These are phyloP conservation scores for Choanephora cucurbitarum DNA, from an alignment of 371 early-diverging fungal species.

Conservation along the genomic window DNA sequence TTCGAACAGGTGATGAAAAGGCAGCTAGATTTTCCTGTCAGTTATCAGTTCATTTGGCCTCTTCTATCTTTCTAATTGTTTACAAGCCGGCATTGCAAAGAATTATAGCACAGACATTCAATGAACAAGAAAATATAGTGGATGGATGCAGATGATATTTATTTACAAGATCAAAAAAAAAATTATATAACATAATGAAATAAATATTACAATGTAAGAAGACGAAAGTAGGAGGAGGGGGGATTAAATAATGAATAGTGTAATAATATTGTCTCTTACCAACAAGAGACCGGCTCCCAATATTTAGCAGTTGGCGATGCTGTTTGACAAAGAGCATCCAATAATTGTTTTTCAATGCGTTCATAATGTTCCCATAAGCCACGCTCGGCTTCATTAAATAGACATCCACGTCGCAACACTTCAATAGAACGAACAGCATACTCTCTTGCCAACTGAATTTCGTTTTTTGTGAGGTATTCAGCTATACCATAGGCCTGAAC, in stretches of 20 bases:
- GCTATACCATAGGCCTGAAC: slow-evolving; percentile 4
- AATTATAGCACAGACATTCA: slow-evolving; percentile 17
- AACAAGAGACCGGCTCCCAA: slow-evolving; percentile 21
- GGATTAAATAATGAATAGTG: slow-evolving; percentile 3
- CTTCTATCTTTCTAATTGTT: slow-evolving; percentile 24
- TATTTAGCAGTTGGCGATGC: slow-evolving; percentile 18
- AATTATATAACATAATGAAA: background rate
- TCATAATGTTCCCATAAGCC: slow-evolving; percentile 40
- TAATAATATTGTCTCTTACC: background rate
- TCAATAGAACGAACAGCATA: slow-evolving; percentile 36
- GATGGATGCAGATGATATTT: slow-evolving; percentile 2
- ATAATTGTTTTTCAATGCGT: slow-evolving; percentile 25
- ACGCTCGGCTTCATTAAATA: slow-evolving; percentile 39
- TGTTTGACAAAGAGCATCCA: slow-evolving; percentile 9
- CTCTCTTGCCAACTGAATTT: slow-evolving; percentile 28
- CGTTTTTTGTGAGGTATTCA: slow-evolving; percentile 17
- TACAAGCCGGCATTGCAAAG: slow-evolving; percentile 18
- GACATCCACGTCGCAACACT: slow-evolving; percentile 32
- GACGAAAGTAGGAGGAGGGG: background rate
- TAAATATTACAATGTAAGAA: background rate
- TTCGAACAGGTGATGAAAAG: slow-evolving; percentile 23
- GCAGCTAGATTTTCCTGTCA: slow-evolving; percentile 40
- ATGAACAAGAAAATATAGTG: slow-evolving; percentile 4
- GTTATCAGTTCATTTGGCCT: slow-evolving; percentile 33
- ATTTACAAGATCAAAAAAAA: slow-evolving; percentile 1